phyloP scores from a whole-genome alignment of 1,284 basidiomycete genomes.

The Microbotryomycetes sp. region DNA sequence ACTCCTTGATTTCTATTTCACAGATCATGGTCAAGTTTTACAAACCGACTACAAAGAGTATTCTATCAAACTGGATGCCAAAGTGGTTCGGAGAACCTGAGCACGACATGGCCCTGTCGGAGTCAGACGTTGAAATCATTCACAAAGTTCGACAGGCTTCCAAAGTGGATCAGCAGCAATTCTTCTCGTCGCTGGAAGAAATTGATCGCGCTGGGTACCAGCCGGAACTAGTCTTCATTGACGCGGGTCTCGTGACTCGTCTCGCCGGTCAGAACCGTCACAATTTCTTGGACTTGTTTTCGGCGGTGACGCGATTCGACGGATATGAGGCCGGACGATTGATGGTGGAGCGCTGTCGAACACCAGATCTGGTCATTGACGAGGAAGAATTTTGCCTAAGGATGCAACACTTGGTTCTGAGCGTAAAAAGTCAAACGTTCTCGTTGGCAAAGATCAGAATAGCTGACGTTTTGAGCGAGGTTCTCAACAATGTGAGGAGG shows the following conservation, averaged over 20 bases:
- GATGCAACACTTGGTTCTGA: constrained; percentile 91
- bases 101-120: constrained; percentile 43
- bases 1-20: constrained; percentile 4
- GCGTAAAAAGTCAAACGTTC: constrained; percentile 94
- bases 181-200: constrained; percentile 62
- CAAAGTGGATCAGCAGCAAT: constrained; percentile 52
- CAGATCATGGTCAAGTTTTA: constrained; percentile 41
- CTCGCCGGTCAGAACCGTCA: constrained; percentile 71
- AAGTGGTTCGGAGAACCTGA: constrained; percentile 48
- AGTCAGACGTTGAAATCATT: constrained; percentile 51
- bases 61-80: constrained; percentile 33
- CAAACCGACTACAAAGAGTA: constrained; percentile 39
- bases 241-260: constrained; percentile 88
- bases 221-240: constrained; percentile 92
- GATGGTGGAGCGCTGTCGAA: constrained; percentile 93
- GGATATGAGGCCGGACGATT: constrained; percentile 89
- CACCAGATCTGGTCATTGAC: constrained; percentile 83
- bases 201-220: constrained; percentile 71
- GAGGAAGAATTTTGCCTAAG: constrained; percentile 91
- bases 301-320: constrained; percentile 91
- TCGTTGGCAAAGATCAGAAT: constrained; percentile 93
- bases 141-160: constrained; percentile 49
- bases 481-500: constrained; percentile 74
- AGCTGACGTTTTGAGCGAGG: constrained; percentile 77
- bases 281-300: constrained; percentile 96